Base-by-base conservation (phyloP, 1,284 basidiomycete species). In the Ustilago cynodontis region DNA sequence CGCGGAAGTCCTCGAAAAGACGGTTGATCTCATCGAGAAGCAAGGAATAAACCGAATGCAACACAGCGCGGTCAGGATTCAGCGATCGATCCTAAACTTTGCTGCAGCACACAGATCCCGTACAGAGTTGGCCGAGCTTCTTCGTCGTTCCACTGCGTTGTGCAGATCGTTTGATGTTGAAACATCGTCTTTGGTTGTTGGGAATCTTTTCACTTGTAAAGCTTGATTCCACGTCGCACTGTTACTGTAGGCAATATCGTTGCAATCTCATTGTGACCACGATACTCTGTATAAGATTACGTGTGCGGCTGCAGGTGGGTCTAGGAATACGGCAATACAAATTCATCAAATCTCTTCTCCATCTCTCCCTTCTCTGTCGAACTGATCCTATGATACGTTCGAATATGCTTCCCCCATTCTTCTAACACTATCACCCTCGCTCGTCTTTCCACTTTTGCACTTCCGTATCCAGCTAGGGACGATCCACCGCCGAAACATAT, bases 401-500 rank as follows among this genome's bases (percentile, higher is more conserved):
- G 88, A 81, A 98, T 93, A 4, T 90, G 93, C 88, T 96, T 94
- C 26, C 95, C 95, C 83, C 90, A 98, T 66, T 95, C 90, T 3
- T 62, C 47, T 8, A 79, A 18, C 45, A 71, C 52, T 28, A 81
- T 70, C 13, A 82, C 78, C 10, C 81, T 57, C 16, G 74, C 69
- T 4, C 79, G 58, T 8, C 82, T 33, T 20, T 69, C 43, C 3
- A 81, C 43, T 18, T 60, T 59, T 65, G 51, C 13, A 14, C 54
- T 57, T 1, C 81, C 81, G 18, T 83, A 83, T 9, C 51, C 79
- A 0, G 80, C 77, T 16, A 75, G 65, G 16, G 75, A 78, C 0
- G 68, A 91, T 80, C 95, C 95, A 29, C 95, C 95, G 24, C 93
- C 93, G 85, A 99, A 99, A 87, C 95, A 98, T 79, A 93, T 88